Base-by-base conservation (phyloP, 129 eudicot genomes). In the Gnaphalium uliginosum region DNA sequence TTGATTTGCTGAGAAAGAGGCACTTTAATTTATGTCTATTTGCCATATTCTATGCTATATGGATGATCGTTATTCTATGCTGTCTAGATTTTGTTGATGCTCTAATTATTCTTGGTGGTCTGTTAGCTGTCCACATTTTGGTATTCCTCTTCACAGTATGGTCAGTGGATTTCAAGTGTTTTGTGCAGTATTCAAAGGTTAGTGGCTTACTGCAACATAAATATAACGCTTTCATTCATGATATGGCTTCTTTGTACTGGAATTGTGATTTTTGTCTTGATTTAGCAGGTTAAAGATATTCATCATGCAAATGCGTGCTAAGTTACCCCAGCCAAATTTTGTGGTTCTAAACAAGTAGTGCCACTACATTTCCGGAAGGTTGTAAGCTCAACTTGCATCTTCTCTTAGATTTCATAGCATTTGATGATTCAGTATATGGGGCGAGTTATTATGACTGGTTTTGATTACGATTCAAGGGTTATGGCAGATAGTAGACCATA, bases 331-430 rank as follows among this genome's bases (percentile, higher is more conserved):
- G 96, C 96, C 3, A 94, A 90, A 64, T 94, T 94, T 83, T 90
- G 78, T 60, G 98, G 98, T 4, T 79, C 97, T n/a, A 94, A 94
- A 83, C 97, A 94, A 87, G 89, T 90, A 69, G 97, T 94, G 43
- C 97, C 96, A 3, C 91, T 94, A 39, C 86, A 90, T 76, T 78
- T 86, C 72, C 86, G 96, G 9, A 90, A 90, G 92, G 92, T 90
- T 43, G 68, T 82, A 30, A 48, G 80, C 77, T 80, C 54, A 58
- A 7, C 24, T 80, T 76, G 14, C 11, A 24, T 62, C 4, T 32
- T 32, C 6, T 48, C n/a, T 30, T 50, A 21, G 33, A 41, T 4
- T 21, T 50, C 13, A 19, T 18, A 60, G 18, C 14, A 43, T 50
- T 30, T 25, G 53, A 19, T 77, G 21, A 58, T 77, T 65, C 43